A percentile compares a stretch with the other conserved stretches of the same genome.
Evolutionary conservation across 805 yeast genomes (phyloP).

Genomic region (Ogataea methylovora): DNA sequence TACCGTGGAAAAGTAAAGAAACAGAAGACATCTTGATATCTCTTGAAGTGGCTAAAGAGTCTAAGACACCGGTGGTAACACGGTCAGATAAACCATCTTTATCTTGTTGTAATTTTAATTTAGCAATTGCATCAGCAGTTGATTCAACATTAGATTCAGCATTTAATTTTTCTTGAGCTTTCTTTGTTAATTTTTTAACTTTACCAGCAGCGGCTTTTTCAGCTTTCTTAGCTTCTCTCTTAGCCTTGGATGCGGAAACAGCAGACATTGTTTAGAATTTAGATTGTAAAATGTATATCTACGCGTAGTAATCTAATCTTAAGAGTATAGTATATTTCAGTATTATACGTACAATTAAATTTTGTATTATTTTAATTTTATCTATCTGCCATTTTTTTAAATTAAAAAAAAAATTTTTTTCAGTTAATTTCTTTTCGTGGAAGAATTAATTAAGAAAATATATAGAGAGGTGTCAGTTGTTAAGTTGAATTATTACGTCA

Average conservation of each 20-base stretch:
- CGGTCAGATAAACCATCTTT: constrained; percentile 93
- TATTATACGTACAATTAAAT: too few species aligned
- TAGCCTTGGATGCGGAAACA: constrained; percentile 90
- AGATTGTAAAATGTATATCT: too few species aligned
- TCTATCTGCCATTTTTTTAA: too few species aligned
- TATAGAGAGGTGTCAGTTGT: too few species aligned
- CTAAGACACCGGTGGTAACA: constrained; percentile 95
- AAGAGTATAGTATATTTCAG: too few species aligned
- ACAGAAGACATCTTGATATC: constrained; percentile 89
- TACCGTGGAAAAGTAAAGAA: constrained; percentile 94
- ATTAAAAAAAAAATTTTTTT: too few species aligned
- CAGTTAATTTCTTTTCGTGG: not conserved
- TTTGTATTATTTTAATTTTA: too few species aligned
- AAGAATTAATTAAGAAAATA: too few species aligned
- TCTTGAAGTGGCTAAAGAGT: constrained; percentile 81
- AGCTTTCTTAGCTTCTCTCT: constrained; percentile 95
- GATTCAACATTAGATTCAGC: constrained; percentile 45
- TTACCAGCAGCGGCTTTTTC: constrained; percentile 85
- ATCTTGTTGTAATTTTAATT: constrained; percentile 89
- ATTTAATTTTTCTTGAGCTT: constrained; percentile 35
- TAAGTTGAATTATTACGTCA: too few species aligned
- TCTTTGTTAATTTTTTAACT: constrained; percentile 57
- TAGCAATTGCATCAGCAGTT: constrained; percentile 68
- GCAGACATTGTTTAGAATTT: constrained; percentile 24
- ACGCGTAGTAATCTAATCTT: too few species aligned